Conservation (phyloP, 441 rosid species). For the Pelargonium citronellum region DNA sequence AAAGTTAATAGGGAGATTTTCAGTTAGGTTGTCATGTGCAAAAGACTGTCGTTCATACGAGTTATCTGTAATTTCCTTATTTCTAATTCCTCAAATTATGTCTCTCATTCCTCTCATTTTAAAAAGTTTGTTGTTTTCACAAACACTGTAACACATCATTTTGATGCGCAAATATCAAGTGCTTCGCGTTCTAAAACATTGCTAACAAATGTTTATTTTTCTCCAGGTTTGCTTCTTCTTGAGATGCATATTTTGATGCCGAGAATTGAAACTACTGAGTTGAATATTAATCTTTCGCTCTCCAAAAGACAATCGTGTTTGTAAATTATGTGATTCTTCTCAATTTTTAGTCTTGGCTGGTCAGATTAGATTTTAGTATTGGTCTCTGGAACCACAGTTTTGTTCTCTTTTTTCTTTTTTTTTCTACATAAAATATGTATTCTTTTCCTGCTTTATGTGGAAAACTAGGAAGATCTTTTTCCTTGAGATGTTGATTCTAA, state of each 20-base stretch:
- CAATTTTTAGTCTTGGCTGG: conserved; percentile 22
- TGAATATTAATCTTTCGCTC: not conserved
- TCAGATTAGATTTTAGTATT: not conserved
- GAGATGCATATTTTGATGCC: not conserved
- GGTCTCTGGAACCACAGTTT: not conserved
- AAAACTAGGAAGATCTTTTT: conserved; percentile 15
- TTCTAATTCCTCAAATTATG: too few species aligned
- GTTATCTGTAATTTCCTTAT: too few species aligned
- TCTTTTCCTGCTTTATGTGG: conserved; percentile 13
- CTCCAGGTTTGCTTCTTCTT: not conserved
- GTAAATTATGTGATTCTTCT: conserved; percentile 27
- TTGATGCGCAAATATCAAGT: not conserved
- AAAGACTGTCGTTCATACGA: too few species aligned
- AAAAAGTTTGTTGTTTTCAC: too few species aligned
- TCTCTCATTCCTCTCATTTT: too few species aligned
- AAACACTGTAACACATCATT: too few species aligned
- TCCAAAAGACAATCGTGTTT: conserved; percentile 8
- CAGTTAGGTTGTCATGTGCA: too few species aligned
- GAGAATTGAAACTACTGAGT: not conserved
- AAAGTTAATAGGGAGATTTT: too few species aligned
- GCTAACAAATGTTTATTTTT: not conserved
- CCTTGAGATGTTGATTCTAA: not conserved
- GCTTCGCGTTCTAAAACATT: not conserved
- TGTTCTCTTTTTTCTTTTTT: not conserved
- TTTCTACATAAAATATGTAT: not conserved